These are phyloP conservation scores for Linnemannia zychae DNA, from an alignment of 192 early-diverging fungal genomes.

Conservation along the genomic window DNA sequence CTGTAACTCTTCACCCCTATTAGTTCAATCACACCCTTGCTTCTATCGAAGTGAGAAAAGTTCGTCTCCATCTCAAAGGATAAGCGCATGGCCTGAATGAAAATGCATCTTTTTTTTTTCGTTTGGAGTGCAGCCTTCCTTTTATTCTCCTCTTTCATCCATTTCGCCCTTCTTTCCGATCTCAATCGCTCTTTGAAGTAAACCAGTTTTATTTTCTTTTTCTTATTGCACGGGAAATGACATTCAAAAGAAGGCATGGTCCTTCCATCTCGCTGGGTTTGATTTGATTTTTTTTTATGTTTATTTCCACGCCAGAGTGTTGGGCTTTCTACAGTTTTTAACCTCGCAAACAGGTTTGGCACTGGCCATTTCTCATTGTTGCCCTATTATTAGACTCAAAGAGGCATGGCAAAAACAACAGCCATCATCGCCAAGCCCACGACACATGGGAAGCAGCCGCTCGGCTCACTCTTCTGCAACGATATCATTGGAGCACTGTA, in stretches of 20 bases:
- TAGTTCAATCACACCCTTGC: too few species aligned
- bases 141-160: neutral
- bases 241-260: neutral
- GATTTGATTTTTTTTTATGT: neutral
- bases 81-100: neutral
- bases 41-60: too few species aligned
- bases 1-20: neutral
- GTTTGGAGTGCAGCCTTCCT: too few species aligned
- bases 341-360: slow-evolving; percentile 1
- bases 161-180: neutral
- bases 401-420: neutral
- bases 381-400: neutral
- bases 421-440: neutral
- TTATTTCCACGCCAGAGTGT: neutral
- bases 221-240: neutral
- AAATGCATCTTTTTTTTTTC: neutral
- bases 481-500: neutral
- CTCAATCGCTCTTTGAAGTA: neutral
- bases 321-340: neutral
- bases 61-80: neutral
- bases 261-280: neutral
- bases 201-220: neutral
- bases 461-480: neutral
- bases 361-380: too few species aligned
- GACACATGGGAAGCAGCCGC: neutral